These are phyloP conservation scores for Taphrina pruni DNA, from an alignment of 1,139 yeast species.

Conservation along the genomic window DNA sequence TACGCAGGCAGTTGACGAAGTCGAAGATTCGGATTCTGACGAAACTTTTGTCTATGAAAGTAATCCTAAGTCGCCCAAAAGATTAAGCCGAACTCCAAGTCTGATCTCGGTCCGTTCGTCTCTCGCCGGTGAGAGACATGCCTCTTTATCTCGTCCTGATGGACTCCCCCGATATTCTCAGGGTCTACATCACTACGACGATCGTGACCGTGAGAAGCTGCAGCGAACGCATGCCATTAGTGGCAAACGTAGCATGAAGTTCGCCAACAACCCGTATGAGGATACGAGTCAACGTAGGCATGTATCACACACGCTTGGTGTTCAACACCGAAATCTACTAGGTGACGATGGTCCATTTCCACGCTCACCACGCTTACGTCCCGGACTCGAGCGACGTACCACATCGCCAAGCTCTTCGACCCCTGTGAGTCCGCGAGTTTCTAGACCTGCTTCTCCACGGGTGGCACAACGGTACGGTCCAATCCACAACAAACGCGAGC, in stretches of 20 bases:
- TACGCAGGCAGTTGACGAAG: constrained; percentile 93
- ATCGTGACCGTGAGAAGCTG: constrained; percentile 26
- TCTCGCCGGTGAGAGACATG: constrained; percentile 10
- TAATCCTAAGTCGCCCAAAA: constrained; percentile 33
- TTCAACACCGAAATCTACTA: constrained; percentile 10
- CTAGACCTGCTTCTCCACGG: constrained; percentile 32
- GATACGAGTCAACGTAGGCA: constrained; percentile 27
- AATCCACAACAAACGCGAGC: constrained; percentile 3
- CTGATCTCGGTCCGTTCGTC: constrained; percentile 13
- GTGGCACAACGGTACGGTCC: constrained; percentile 13
- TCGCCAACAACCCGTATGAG: constrained; percentile 32
- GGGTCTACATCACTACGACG: constrained; percentile 18
- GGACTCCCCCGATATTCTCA: constrained; percentile 1
- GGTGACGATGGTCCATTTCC: constrained; percentile 23
- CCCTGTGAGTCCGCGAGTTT: constrained; percentile 14
- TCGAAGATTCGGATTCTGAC: constrained; percentile 82
- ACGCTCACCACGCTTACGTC: constrained; percentile 31
- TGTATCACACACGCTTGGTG: constrained; percentile 31
- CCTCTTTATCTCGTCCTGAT: constrained; percentile 9
- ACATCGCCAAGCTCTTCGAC: constrained; percentile 29
- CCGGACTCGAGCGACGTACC: constrained; percentile 30
- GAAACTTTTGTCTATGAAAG: constrained; percentile 91
- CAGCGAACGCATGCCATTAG: constrained; percentile 37
- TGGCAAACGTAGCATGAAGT: constrained; percentile 43
- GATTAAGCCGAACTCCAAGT: constrained; percentile 29